Evolutionary conservation across 495 filamentous ascomycete species (phyloP), one percentile per base, ranked within the genome.

Genomic region (Ascobolus immersus): DNA sequence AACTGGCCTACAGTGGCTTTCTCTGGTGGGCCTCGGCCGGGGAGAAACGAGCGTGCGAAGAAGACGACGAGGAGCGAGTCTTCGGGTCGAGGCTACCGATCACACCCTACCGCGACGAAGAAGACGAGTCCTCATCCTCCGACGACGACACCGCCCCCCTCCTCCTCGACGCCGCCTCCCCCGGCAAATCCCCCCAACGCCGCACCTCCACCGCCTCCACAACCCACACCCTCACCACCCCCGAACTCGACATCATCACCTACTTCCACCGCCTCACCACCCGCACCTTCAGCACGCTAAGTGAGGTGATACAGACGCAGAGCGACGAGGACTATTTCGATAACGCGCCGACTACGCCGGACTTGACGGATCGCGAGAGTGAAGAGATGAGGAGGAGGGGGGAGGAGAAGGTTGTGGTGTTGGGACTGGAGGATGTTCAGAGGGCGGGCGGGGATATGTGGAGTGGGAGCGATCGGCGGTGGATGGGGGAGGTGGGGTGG

Each of bases 21-120:
- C 82, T 93, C 56, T 96, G 84, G 84, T 96, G 86, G 86, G 86
- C 86, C 0, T 82, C 78, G 1, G 86, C 86, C 1, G 86, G 86
- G 30, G 86, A 94, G 52, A 69, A 76, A 49, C 62, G 71, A 2
- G 62, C 66, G 15, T 41, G 47, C 28, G 38, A 51, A 11, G 52
- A 54, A 8, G 44, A 52, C 8, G 49, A 47, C 24, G 45, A 44
- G 17, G 44, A 51, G 9, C 47, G 56, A 17, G 59, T 60, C 33
- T 33, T 29, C 9, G 40, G 42, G 6, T 21, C 29, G 46, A 55
- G 27, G 26, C 50, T 4, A 42, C 44, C 4, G 44, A 48, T 24
- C 35, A 44, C 22, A 25, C 56, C 47, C 13, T 43, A 57, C 17
- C 48, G 51, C 4, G 52, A 60, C 38, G 55, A 59, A 36, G 54